Conservation (phyloP, 2,329 filamentous ascomycete species). For the Didymella keratinophila region DNA sequence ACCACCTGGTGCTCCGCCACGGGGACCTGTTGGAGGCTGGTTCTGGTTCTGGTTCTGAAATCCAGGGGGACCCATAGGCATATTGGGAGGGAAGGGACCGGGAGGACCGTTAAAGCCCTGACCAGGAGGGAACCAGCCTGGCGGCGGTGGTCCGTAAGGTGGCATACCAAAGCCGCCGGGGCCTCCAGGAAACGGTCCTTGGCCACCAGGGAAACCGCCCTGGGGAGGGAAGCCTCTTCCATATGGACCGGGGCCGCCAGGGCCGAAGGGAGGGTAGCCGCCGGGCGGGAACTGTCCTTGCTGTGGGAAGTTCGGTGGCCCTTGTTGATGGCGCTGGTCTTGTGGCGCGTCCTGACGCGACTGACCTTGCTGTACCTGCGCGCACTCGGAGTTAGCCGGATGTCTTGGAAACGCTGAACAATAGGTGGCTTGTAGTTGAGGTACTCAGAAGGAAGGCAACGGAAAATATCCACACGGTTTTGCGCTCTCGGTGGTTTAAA, state of each 20-base stretch:
- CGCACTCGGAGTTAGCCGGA: slow-evolving; percentile 37
- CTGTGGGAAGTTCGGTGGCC: slow-evolving; percentile 51
- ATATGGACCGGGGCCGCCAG: slow-evolving; percentile 48
- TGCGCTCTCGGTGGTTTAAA: slow-evolving; percentile 89
- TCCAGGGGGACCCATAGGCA: slow-evolving; percentile 65
- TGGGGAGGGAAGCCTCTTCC: slow-evolving; percentile 58
- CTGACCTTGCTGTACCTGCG: slow-evolving; percentile 44
- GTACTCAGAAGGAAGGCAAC: slow-evolving; percentile 99
- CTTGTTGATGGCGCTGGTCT: slow-evolving; percentile 44
- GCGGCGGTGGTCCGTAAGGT: slow-evolving; percentile 72
- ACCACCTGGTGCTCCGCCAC: slow-evolving; percentile 44
- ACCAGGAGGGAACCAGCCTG: slow-evolving; percentile 79
- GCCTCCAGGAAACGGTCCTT: slow-evolving; percentile 58
- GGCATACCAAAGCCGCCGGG: slow-evolving; percentile 71
- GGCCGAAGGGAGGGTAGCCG: slow-evolving; percentile 53
- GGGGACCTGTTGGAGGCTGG: slow-evolving; percentile 50
- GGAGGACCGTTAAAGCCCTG: slow-evolving; percentile 77
- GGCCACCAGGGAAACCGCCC: slow-evolving; percentile 54
- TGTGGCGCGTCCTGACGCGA: slow-evolving; percentile 33
- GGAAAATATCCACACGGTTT: slow-evolving; percentile 94
- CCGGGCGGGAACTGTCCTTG: slow-evolving; percentile 53
- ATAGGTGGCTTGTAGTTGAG: slow-evolving; percentile 20
- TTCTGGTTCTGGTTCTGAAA: slow-evolving; percentile 51
- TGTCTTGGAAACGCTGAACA: slow-evolving; percentile 10
- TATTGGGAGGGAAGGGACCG: slow-evolving; percentile 68